Conservation (phyloP, 1,139 yeast genomes). For the Yamadazyma dendronema region DNA sequence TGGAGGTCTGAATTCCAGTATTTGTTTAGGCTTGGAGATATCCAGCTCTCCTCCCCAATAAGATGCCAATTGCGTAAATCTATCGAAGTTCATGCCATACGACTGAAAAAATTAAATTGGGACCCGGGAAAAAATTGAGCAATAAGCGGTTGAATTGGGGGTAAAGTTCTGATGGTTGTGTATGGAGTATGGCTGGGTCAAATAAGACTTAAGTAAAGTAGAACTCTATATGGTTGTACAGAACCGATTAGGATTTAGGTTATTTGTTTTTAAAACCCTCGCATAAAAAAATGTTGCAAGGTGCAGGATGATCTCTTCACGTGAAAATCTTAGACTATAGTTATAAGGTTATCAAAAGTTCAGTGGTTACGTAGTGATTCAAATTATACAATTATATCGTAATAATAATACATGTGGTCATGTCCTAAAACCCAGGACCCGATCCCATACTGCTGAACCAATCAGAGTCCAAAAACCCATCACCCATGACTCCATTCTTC, state of each 20-base stretch:
- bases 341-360: no score
- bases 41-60: slow-evolving; percentile 11
- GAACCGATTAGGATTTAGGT: no score
- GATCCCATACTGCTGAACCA: slow-evolving; percentile 41
- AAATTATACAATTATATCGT: no score
- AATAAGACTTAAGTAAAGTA: no score
- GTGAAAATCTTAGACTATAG: neutral
- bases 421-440: slow-evolving; percentile 30
- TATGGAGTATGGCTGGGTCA: no score
- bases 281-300: slow-evolving; percentile 1
- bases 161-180: no score
- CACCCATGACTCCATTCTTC: slow-evolving; percentile 14
- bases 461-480: slow-evolving; percentile 21
- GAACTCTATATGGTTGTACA: no score
- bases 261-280: slow-evolving; percentile 4
- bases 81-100: slow-evolving; percentile 30
- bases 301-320: neutral
- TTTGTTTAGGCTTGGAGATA: slow-evolving; percentile 1
- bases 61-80: slow-evolving; percentile 28
- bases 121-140: neutral
- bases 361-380: no score
- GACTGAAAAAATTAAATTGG: neutral
- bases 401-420: no score
- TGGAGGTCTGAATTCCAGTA: neutral
- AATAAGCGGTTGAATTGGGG: no score